phyloP scores from a whole-genome alignment of 164 flowering plant genomes.

The Macadamia tetraphylla region DNA sequence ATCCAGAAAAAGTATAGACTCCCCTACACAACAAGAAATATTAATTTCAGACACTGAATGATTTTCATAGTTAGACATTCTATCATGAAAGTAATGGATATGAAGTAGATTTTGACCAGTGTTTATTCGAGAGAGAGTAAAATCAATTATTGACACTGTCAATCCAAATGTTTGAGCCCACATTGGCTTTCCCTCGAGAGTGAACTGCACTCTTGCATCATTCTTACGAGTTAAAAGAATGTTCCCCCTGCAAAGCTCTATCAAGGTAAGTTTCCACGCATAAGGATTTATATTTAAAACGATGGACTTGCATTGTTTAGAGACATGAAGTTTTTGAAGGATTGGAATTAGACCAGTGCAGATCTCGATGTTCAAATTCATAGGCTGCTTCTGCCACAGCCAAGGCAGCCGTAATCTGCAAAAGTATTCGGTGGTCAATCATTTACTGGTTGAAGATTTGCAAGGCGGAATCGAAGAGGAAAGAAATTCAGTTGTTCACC shows the following conservation, averaged over 20 bases:
- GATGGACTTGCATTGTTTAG: not conserved
- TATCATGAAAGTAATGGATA: not conserved
- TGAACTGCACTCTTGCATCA: constrained; percentile 36
- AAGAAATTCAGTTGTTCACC: constrained; percentile 29
- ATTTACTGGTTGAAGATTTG: not conserved
- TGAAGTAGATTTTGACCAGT: constrained; percentile 42
- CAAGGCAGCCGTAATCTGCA: constrained; percentile 76
- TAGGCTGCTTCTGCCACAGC: constrained; percentile 93
- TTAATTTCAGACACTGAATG: constrained; percentile 1
- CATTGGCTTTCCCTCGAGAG: constrained; percentile 62
- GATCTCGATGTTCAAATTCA: constrained; percentile 94
- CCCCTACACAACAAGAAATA: constrained; percentile 41
- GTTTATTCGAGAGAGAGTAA: constrained; percentile 88
- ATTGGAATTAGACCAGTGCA: constrained; percentile 62
- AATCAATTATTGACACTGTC: constrained; percentile 68
- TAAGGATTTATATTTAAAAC: not conserved
- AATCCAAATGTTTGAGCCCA: constrained; percentile 57
- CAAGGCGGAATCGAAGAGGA: not conserved
- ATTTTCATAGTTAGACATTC: not conserved
- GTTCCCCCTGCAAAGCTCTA: constrained; percentile 70
- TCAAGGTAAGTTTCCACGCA: not conserved
- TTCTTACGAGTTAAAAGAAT: constrained; percentile 67
- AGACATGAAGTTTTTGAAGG: not conserved
- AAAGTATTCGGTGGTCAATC: constrained; percentile 1
- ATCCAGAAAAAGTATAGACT: constrained; percentile 74